Evolutionary conservation across 495 filamentous ascomycete species (phyloP).

Genomic region (Recurvomyces mirabilis): DNA sequence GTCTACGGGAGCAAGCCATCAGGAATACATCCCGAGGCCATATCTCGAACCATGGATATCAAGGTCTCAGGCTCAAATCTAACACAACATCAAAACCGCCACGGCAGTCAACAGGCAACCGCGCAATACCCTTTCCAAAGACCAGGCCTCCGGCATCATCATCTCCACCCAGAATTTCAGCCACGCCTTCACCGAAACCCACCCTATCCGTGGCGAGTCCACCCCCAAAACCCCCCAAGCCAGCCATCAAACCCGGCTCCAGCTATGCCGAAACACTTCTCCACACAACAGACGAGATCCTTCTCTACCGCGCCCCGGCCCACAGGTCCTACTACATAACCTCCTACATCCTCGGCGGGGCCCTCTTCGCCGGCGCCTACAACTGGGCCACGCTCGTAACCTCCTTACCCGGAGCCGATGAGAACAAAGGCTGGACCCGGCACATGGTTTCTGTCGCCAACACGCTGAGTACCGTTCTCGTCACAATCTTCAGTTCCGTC

Average conservation of each 20-base stretch:
- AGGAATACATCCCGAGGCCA: not conserved
- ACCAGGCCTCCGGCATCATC: not conserved
- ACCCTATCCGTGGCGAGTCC: not conserved
- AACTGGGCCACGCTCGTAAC: not conserved
- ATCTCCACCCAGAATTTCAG: not conserved
- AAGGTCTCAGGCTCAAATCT: no score
- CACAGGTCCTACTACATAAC: slow-evolving; percentile 12
- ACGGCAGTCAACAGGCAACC: not conserved
- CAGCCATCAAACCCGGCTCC: not conserved
- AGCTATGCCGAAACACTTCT: not conserved
- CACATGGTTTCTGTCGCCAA: not conserved
- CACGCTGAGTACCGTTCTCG: not conserved
- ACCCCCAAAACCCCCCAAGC: no score
- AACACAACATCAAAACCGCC: not conserved
- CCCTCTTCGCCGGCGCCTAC: slow-evolving; percentile 5
- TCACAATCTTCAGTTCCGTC: not conserved
- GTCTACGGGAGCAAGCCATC: slow-evolving; percentile 1
- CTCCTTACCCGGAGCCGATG: not conserved
- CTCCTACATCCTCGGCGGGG: slow-evolving; percentile 6
- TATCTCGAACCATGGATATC: no score
- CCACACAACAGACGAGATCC: not conserved
- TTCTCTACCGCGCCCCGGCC: slow-evolving; percentile 3
- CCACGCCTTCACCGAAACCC: not conserved
- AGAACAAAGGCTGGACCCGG: not conserved
- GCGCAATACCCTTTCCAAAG: not conserved